Conservation (phyloP, 2,329 filamentous ascomycete species). For the Fusarium zealandicum region DNA sequence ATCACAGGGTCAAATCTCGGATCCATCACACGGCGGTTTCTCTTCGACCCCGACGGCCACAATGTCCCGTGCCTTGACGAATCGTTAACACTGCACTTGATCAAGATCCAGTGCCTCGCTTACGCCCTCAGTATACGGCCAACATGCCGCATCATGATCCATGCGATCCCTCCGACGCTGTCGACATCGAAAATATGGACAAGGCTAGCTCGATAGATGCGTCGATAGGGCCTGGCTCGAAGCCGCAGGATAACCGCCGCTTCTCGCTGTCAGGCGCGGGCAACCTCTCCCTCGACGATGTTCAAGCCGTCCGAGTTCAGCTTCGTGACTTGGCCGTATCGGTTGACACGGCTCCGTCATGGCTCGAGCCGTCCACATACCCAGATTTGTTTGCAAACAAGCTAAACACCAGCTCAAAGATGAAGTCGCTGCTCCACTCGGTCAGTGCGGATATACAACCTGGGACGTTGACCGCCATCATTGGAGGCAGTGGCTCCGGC, state of each 20-base stretch:
- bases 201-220: constrained; percentile 46
- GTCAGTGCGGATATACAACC: constrained; percentile 69
- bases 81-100: constrained; percentile 14
- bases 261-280: constrained; percentile 46
- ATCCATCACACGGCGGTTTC: neutral
- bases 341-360: constrained; percentile 65
- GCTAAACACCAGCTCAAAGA: constrained; percentile 47
- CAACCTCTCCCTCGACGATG: constrained; percentile 57
- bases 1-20: neutral
- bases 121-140: neutral
- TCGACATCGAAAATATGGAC: constrained; percentile 45
- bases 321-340: constrained; percentile 62
- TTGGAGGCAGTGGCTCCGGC: constrained; percentile 76
- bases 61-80: constrained; percentile 27
- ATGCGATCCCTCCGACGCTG: neutral
- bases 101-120: neutral
- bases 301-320: constrained; percentile 62
- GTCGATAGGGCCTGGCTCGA: constrained; percentile 34
- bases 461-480: constrained; percentile 76
- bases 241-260: constrained; percentile 22
- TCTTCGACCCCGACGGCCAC: neutral
- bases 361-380: constrained; percentile 57
- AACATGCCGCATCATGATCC: constrained; percentile 23
- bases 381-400: constrained; percentile 49
- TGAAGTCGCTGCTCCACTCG: constrained; percentile 65